phyloP scores from a whole-genome alignment of 2,329 filamentous ascomycete genomes.

The Pseudogymnoascus sp. region DNA sequence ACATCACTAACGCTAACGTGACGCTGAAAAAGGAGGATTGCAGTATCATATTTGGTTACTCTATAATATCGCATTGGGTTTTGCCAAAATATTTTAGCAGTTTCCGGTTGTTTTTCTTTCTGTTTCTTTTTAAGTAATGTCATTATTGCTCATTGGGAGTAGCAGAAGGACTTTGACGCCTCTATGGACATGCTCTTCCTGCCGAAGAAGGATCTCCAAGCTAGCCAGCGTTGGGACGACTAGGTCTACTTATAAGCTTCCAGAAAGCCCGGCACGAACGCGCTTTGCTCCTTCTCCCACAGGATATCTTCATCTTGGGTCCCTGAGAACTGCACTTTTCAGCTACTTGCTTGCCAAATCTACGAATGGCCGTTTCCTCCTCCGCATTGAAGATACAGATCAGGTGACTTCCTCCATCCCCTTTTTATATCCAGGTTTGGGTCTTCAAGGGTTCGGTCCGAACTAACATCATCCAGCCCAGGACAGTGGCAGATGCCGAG shows the following conservation, averaged over 20 bases:
- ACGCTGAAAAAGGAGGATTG: neutral
- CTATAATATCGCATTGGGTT: neutral
- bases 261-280: constrained; percentile 59
- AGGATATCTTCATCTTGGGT: constrained; percentile 86
- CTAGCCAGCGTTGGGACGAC: constrained; percentile 7
- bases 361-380: constrained; percentile 81
- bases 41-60: neutral
- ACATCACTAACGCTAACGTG: neutral
- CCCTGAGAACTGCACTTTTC: constrained; percentile 86
- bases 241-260: constrained; percentile 26
- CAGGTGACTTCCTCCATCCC: constrained; percentile 46
- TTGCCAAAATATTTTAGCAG: neutral
- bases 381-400: constrained; percentile 93
- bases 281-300: constrained; percentile 95
- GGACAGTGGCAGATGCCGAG: constrained; percentile 75
- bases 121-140: neutral
- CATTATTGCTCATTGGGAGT: constrained; percentile 16
- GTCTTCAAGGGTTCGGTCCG: constrained; percentile 28
- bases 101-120: neutral
- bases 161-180: constrained; percentile 13
- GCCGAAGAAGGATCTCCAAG: constrained; percentile 12
- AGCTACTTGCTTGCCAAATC: constrained; percentile 86
- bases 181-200: constrained; percentile 23
- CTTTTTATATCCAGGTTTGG: constrained; percentile 9
- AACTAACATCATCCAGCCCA: constrained; percentile 48